Base-by-base conservation (phyloP, 164 flowering plant species). In the Vitis vinifera region DNA sequence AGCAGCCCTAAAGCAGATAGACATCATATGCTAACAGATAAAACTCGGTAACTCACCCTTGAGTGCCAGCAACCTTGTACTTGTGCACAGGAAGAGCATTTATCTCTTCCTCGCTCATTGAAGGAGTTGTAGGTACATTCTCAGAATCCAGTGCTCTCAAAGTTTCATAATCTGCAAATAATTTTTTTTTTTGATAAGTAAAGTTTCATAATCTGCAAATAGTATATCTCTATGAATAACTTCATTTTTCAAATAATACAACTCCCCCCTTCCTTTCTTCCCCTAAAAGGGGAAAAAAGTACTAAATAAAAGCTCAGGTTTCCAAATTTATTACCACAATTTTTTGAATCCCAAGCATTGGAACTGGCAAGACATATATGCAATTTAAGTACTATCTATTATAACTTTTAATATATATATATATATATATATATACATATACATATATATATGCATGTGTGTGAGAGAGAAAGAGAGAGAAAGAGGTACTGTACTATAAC, bases 71-170 rank as follows among this genome's bases (percentile, higher is more conserved):
- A 61, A 75, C 81, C 86, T 83, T 91, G 79, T 94, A 89, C 30
- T 91, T 87, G 76, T 92, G 98, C 77, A 94, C 91, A 51, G 98
- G 98, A 70, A 94, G 87, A 51, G 93, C 87, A 83, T 91, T 92
- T 78, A 96, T 93, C 82, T 96, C 96, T 80, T 96, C 97, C 63
- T 96, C 99, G 52, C 88, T 92, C 99, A 96, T 92, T 63, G 98
- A 86, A 66, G 84, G 77, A 69, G 79, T 69, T 59, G 81, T 27
- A 19, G 87, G 79, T 68, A 73, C 73, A 80, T 87, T 87, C 68
- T 88, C 89, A 37, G 87, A 69, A 81, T 91, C 97, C 67, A 88
- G 71, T 55, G 87, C 92, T 68, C 97, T 85, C 79, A 91, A 76
- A 60, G 97, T 76, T 71, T 92, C 98, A 85, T 93, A 96, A 81